Conservation (phyloP, 768 basidiomycete genomes). For the Lentinula sp. region DNA sequence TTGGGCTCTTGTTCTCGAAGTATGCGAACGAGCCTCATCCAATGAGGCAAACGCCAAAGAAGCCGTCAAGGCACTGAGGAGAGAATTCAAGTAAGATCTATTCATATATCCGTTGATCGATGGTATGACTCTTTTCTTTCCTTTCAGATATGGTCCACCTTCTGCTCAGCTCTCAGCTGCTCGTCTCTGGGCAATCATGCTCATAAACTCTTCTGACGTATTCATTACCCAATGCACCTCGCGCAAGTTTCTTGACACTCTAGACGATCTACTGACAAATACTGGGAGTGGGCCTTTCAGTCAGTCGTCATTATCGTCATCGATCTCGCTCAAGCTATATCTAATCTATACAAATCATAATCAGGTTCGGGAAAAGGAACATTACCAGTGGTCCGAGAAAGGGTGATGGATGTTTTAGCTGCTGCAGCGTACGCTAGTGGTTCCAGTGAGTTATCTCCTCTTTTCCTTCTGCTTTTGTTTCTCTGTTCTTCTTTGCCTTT, state of each 20-base stretch:
- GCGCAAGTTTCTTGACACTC: conserved; percentile 72
- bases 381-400: conserved; percentile 74
- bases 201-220: conserved; percentile 68
- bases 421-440: conserved; percentile 72
- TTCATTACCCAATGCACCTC: conserved; percentile 67
- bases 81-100: conserved; percentile 70
- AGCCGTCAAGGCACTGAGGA: conserved; percentile 72
- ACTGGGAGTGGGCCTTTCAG: background rate
- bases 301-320: background rate
- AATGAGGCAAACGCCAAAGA: conserved; percentile 76
- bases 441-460: conserved; percentile 26
- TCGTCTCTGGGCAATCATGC: conserved; percentile 85
- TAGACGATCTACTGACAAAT: conserved; percentile 46
- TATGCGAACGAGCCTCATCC: conserved; percentile 76
- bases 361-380: conserved; percentile 35
- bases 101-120: background rate
- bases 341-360: conserved; percentile 30
- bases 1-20: conserved; percentile 76
- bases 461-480: background rate
- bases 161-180: conserved; percentile 72
- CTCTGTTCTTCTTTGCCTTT: background rate
- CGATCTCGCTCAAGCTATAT: background rate
- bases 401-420: conserved; percentile 74
- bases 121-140: background rate
- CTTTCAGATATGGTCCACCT: conserved; percentile 63